Conservation (phyloP, 805 yeast genomes). For the Saccharomycopsis capsularis region DNA sequence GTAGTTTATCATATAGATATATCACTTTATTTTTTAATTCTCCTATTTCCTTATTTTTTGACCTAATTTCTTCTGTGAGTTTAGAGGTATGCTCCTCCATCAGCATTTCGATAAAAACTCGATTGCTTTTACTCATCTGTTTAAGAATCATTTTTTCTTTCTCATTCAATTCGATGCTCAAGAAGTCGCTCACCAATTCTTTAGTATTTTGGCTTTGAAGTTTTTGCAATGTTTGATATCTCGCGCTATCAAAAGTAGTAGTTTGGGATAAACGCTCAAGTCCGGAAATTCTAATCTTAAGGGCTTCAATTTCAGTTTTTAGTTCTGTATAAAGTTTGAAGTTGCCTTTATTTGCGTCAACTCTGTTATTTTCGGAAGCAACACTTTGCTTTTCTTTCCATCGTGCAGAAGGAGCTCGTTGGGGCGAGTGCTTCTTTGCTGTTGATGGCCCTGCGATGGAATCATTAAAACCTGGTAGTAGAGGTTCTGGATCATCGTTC, state of each 20-base stretch:
- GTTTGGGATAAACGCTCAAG: neutral
- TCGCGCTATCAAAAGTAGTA: neutral
- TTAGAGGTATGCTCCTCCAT: neutral
- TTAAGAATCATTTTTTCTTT: neutral
- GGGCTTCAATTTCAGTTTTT: neutral
- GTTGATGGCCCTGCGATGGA: neutral
- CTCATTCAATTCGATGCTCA: neutral
- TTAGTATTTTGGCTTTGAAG: neutral
- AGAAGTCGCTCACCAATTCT: neutral
- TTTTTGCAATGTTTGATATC: too few species aligned
- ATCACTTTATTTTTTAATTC: neutral
- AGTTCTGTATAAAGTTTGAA: neutral
- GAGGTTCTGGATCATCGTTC: neutral
- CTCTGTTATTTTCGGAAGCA: neutral
- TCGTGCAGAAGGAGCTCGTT: too few species aligned
- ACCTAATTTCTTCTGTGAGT: neutral
- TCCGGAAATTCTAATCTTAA: neutral
- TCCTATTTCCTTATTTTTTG: neutral
- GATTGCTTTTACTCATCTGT: neutral
- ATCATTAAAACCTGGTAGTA: neutral
- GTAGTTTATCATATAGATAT: neutral
- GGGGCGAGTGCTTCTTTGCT: too few species aligned
- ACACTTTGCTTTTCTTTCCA: neutral
- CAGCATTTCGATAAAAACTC: neutral
- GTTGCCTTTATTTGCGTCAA: neutral